A percentile compares a stretch with the other conserved stretches of the same genome.
These are phyloP conservation scores for Juncus effusus DNA, from an alignment of 176 grass and related monocot genomes.

Conservation along the genomic window DNA sequence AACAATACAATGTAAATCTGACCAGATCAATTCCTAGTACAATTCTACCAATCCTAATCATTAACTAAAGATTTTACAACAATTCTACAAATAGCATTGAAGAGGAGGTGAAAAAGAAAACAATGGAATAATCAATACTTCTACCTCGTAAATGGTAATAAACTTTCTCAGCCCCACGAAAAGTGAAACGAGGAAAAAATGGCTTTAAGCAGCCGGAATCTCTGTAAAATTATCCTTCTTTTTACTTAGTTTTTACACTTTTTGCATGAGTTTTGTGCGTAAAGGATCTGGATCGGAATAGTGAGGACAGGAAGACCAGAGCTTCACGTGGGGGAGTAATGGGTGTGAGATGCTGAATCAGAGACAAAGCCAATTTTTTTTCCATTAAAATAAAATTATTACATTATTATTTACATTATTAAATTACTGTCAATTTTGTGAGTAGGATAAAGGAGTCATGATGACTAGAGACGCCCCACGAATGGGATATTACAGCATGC, in stretches of 20 bases:
- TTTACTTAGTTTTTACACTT: too few relatives aligned
- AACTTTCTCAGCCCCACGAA: slow-evolving; percentile 29
- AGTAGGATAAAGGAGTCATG: too few relatives aligned
- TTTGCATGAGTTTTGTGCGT: neutral
- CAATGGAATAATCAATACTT: slow-evolving; percentile 11
- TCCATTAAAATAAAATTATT: too few relatives aligned
- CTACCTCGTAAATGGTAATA: slow-evolving; percentile 22
- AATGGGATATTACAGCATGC: too few relatives aligned
- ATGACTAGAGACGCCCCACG: too few relatives aligned
- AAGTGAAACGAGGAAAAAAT: slow-evolving; percentile 25
- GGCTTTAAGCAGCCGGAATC: neutral
- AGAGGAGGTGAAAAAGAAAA: neutral
- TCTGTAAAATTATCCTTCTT: neutral
- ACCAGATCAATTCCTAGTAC: too few relatives aligned
- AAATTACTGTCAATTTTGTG: too few relatives aligned
- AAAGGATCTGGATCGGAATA: neutral
- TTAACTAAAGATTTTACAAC: too few relatives aligned
- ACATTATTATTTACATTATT: too few relatives aligned
- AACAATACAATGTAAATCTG: too few relatives aligned
- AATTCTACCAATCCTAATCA: too few relatives aligned
- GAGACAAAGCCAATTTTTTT: slow-evolving; percentile 4
- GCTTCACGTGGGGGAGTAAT: slow-evolving; percentile 20
- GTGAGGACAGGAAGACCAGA: slow-evolving; percentile 17
- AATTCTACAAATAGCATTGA: neutral
- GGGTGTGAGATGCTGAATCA: slow-evolving; percentile 4